phyloP scores from a whole-genome alignment of 2,329 filamentous ascomycete genomes.

The Colletotrichum chlorophyti region DNA sequence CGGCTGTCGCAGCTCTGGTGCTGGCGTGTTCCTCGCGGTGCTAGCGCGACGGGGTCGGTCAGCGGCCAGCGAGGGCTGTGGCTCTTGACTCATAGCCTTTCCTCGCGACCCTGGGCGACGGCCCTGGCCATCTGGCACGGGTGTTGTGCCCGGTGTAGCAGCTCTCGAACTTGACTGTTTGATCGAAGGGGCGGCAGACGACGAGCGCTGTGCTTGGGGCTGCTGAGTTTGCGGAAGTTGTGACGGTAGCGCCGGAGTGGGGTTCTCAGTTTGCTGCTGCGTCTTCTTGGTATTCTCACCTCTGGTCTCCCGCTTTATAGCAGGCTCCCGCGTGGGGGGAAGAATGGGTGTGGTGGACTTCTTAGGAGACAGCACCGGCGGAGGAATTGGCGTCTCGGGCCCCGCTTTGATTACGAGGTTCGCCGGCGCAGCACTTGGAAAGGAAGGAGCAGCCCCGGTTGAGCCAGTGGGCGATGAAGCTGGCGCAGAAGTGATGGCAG shows the following conservation, averaged over 20 bases:
- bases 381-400: constrained; percentile 51
- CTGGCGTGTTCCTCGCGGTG: constrained; percentile 64
- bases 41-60: constrained; percentile 63
- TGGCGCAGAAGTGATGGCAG: constrained; percentile 16
- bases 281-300: constrained; percentile 50
- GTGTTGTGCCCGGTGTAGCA: constrained; percentile 44
- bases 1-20: constrained; percentile 49
- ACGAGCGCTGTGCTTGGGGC: constrained; percentile 31
- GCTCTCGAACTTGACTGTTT: constrained; percentile 42
- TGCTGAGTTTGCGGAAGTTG: constrained; percentile 25
- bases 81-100: constrained; percentile 59
- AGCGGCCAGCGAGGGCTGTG: constrained; percentile 53
- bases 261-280: constrained; percentile 36
- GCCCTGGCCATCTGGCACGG: constrained; percentile 44
- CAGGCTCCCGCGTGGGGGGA: constrained; percentile 40
- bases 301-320: constrained; percentile 52
- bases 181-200: constrained; percentile 33
- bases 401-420: constrained; percentile 42
- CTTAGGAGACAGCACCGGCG: constrained; percentile 39
- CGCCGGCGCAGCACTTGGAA: constrained; percentile 43
- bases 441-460: not conserved
- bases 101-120: constrained; percentile 60
- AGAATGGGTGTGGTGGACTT: constrained; percentile 42
- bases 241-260: constrained; percentile 5
- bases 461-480: constrained; percentile 25